Conservation (phyloP, 805 yeast genomes). For the Schwanniomyces polymorphus region DNA sequence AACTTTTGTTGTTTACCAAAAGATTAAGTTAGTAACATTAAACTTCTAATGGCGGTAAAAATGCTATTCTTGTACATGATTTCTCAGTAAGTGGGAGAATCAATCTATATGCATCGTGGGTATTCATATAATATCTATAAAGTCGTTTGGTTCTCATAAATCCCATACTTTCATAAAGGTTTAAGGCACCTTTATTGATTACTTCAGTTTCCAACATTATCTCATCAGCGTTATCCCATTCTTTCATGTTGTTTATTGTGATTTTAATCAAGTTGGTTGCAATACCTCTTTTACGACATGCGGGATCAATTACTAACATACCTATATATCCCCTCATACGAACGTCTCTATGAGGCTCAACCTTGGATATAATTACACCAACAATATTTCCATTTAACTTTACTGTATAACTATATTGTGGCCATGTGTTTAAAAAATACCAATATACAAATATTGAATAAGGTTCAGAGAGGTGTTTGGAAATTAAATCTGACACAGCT, state of each 20-base stretch:
- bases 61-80: constrained; percentile 49
- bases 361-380: constrained; percentile 86
- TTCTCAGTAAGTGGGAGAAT: constrained; percentile 75
- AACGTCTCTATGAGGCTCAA: constrained; percentile 71
- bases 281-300: constrained; percentile 74
- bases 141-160: constrained; percentile 73
- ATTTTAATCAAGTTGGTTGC: constrained; percentile 69
- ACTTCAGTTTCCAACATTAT: constrained; percentile 93
- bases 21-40: neutral
- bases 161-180: constrained; percentile 72
- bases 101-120: constrained; percentile 89
- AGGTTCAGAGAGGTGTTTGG: constrained; percentile 84
- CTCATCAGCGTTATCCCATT: constrained; percentile 73
- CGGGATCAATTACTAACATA: constrained; percentile 83
- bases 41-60: constrained; percentile 25
- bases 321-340: constrained; percentile 91
- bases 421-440: constrained; percentile 89
- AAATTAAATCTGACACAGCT: constrained; percentile 57
- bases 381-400: constrained; percentile 46
- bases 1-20: too few relatives aligned
- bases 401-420: constrained; percentile 73
- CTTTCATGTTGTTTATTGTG: constrained; percentile 64
- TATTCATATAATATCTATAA: constrained; percentile 84
- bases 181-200: constrained; percentile 67
- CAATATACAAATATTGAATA: constrained; percentile 91